Evolutionary conservation across 179 eudicot species (phyloP).

Genomic region (Camellia oleifera): DNA sequence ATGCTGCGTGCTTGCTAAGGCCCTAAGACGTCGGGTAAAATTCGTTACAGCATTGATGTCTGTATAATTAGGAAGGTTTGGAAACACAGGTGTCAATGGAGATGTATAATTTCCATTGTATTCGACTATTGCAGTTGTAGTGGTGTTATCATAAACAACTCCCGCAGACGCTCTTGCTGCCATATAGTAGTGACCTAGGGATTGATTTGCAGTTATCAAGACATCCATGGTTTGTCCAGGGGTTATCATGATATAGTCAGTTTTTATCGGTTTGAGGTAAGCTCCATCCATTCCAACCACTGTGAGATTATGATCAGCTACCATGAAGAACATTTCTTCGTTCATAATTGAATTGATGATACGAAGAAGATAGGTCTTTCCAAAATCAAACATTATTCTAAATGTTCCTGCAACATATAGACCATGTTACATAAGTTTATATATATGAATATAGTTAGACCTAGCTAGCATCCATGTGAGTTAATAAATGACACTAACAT

Average conservation of each 20-base stretch:
- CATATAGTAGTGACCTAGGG: constrained; percentile 21
- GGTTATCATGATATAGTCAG: constrained; percentile 16
- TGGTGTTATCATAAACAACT: constrained; percentile 9
- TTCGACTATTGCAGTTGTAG: constrained; percentile 26
- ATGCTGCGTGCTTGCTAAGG: constrained; percentile 24
- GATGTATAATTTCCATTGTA: constrained; percentile 15
- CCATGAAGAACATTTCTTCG: constrained; percentile 18
- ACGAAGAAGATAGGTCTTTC: background rate
- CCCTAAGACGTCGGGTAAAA: constrained; percentile 16
- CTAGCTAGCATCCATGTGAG: too few species aligned
- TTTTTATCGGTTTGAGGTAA: constrained; percentile 24
- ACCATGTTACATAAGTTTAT: background rate
- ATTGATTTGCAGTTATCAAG: constrained; percentile 19
- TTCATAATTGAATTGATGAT: constrained; percentile 22
- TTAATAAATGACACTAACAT: too few species aligned
- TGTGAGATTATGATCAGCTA: constrained; percentile 24
- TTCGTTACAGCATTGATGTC: background rate
- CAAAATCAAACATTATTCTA: background rate
- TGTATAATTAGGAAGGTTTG: constrained; percentile 18
- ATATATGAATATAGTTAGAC: too few species aligned
- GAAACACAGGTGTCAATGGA: constrained; percentile 9
- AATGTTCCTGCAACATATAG: constrained; percentile 3
- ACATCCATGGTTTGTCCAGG: constrained; percentile 29
- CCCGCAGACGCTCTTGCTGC: constrained; percentile 16
- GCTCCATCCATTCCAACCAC: constrained; percentile 27